Percentiles rank a stretch among this genome's conserved stretches.
Conservation (phyloP, 331 rosid genomes). For the Stylosanthes scabra region DNA sequence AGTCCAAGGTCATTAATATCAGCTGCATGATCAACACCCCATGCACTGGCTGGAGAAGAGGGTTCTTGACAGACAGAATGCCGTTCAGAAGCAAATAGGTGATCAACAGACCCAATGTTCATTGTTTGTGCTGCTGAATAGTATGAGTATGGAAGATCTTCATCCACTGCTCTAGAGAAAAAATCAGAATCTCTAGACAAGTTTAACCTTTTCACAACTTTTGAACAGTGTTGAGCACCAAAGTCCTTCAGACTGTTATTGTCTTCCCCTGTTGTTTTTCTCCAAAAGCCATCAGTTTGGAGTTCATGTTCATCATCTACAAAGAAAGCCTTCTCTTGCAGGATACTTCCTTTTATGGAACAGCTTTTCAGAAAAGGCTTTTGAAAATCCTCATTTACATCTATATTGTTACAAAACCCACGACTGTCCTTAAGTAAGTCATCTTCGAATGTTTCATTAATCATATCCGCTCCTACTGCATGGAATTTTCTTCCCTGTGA, state of each 20-base stretch:
- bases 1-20: slow-evolving; percentile 43
- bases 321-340: slow-evolving; percentile 51
- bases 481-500: slow-evolving; percentile 47
- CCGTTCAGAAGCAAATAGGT: slow-evolving; percentile 47
- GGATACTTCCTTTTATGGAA: slow-evolving; percentile 51
- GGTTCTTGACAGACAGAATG: slow-evolving; percentile 36
- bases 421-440: slow-evolving; percentile 42
- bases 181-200: slow-evolving; percentile 49
- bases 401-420: slow-evolving; percentile 44
- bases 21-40: slow-evolving; percentile 48
- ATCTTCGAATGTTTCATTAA: slow-evolving; percentile 45
- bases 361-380: slow-evolving; percentile 70
- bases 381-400: slow-evolving; percentile 43
- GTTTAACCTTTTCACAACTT: slow-evolving; percentile 40
- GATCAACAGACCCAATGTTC: slow-evolving; percentile 43
- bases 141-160: slow-evolving; percentile 47
- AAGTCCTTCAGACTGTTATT: slow-evolving; percentile 41
- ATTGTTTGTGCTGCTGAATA: slow-evolving; percentile 37
- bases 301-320: slow-evolving; percentile 45
- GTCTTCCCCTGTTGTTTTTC: slow-evolving; percentile 42
- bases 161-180: slow-evolving; percentile 37
- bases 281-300: slow-evolving; percentile 50
- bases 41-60: slow-evolving; percentile 43
- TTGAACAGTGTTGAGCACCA: slow-evolving; percentile 38
- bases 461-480: slow-evolving; percentile 41